Conservation (phyloP, 148 eudicot genomes). For the Camellia granthamiana region DNA sequence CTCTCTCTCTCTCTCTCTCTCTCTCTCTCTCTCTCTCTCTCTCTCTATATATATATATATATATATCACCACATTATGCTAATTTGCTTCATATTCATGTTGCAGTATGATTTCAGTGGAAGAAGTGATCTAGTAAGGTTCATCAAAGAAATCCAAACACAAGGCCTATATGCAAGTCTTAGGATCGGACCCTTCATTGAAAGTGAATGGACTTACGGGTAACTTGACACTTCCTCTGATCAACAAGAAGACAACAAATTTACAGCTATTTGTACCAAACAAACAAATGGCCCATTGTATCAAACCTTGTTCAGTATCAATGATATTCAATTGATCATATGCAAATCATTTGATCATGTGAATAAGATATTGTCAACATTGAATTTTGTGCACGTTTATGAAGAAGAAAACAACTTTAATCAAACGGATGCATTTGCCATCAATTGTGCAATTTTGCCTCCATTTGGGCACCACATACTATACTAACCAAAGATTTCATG, state of each 20-base stretch:
- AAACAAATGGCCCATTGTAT: too few species aligned
- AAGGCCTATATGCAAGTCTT: conserved; percentile 57
- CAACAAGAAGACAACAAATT: too few species aligned
- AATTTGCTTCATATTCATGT: neutral
- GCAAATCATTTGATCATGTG: too few species aligned
- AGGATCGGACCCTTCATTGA: conserved; percentile 71
- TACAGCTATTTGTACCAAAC: too few species aligned
- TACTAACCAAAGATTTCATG: neutral
- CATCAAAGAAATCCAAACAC: conserved; percentile 57
- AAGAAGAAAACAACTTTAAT: too few species aligned
- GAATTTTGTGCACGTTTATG: too few species aligned
- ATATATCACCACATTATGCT: neutral
- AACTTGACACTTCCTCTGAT: neutral
- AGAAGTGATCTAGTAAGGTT: conserved; percentile 54
- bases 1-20: neutral
- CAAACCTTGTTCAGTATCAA: too few species aligned
- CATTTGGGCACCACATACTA: too few species aligned
- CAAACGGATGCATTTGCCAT: too few species aligned
- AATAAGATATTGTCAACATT: too few species aligned
- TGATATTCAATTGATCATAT: too few species aligned
- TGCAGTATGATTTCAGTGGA: conserved; percentile 71
- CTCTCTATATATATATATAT: neutral
- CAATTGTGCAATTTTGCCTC: too few species aligned
- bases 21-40: neutral
- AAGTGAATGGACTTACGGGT: conserved; percentile 73